Conservation (phyloP, 352 stramenopile species). For the Globisporangium okanoganense region DNA sequence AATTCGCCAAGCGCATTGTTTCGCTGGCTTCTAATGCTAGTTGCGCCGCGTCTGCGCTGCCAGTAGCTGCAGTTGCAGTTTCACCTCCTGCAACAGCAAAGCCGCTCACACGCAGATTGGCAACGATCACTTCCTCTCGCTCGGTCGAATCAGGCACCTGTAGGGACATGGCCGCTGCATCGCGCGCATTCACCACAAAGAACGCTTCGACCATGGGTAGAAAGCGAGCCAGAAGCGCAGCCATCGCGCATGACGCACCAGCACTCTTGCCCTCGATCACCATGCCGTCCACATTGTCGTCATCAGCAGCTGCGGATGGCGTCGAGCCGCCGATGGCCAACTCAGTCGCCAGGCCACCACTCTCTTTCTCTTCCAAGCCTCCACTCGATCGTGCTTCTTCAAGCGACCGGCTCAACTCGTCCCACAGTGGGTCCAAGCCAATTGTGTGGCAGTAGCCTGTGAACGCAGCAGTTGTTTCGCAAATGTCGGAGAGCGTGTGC, state of each 20-base stretch:
- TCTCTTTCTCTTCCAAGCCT: slow-evolving; percentile 68
- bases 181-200: slow-evolving; percentile 96
- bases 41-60: slow-evolving; percentile 22
- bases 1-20: slow-evolving; percentile 80
- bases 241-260: slow-evolving; percentile 86
- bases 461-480: slow-evolving; percentile 64
- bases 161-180: slow-evolving; percentile 75
- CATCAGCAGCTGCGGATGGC: slow-evolving; percentile 39
- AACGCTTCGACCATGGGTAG: slow-evolving; percentile 98
- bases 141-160: slow-evolving; percentile 68
- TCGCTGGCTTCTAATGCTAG: slow-evolving; percentile 46
- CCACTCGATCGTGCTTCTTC: slow-evolving; percentile 71
- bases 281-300: slow-evolving; percentile 69
- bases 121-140: slow-evolving; percentile 73
- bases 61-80: slow-evolving; percentile 14
- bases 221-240: slow-evolving; percentile 95
- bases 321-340: background rate
- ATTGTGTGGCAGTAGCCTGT: slow-evolving; percentile 68
- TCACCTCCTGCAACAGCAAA: slow-evolving; percentile 38
- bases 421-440: slow-evolving; percentile 69
- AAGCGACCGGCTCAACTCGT: slow-evolving; percentile 65
- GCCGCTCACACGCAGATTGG: slow-evolving; percentile 58
- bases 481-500: slow-evolving; percentile 92
- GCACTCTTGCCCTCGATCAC: slow-evolving; percentile 88
- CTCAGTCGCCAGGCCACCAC: background rate